Evolutionary conservation across 306 rosid genomes (phyloP).

Genomic region (Dicorynia guianensis): DNA sequence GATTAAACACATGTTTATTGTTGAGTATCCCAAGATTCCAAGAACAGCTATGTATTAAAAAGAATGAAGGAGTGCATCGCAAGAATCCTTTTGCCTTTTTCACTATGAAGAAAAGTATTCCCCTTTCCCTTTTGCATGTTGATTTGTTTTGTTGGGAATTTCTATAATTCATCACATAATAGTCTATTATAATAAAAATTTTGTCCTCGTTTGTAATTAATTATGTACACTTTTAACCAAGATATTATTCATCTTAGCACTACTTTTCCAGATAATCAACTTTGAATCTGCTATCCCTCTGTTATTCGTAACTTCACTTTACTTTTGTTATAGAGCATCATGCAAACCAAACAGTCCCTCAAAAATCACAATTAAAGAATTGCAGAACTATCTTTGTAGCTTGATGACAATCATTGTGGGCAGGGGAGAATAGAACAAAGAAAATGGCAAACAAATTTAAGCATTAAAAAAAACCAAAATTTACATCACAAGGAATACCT

Average conservation of each 20-base stretch:
- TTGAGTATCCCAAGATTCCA: constrained; percentile 27
- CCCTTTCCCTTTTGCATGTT: no score
- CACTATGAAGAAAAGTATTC: neutral
- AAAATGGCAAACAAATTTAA: neutral
- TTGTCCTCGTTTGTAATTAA: constrained; percentile 3
- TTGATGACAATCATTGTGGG: constrained; percentile 11
- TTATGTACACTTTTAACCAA: constrained; percentile 16
- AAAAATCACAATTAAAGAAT: constrained; percentile 14
- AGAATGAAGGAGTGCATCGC: constrained; percentile 16
- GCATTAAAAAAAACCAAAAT: neutral
- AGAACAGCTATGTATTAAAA: constrained; percentile 3
- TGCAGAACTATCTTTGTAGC: neutral
- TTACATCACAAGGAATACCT: constrained; percentile 53
- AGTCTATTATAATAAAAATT: constrained; percentile 5
- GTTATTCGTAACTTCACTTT: neutral
- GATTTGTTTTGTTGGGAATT: neutral
- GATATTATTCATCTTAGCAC: constrained; percentile 16
- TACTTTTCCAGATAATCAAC: neutral
- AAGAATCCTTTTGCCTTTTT: neutral
- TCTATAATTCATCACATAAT: constrained; percentile 1
- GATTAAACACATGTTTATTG: neutral
- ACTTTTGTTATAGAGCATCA: neutral
- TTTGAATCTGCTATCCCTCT: neutral
- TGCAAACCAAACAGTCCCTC: constrained; percentile 27
- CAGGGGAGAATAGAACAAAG: constrained; percentile 3